Percentiles rank a stretch among this genome's conserved stretches.
Evolutionary conservation across 805 yeast species (phyloP).

Genomic region (Wickerhamiella domercqiae): DNA sequence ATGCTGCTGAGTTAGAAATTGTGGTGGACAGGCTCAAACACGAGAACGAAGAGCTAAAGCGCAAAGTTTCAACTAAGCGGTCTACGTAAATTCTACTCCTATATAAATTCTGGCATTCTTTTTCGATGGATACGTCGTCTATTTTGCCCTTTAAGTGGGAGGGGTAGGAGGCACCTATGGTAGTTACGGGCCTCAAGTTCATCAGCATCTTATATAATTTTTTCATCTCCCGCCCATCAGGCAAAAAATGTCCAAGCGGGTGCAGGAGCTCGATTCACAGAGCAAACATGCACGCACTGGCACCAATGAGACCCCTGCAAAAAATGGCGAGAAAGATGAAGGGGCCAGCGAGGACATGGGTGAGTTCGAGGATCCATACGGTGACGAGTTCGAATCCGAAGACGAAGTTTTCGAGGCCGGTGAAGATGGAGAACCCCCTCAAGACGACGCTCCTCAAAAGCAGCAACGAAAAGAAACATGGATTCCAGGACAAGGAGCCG

Average conservation of each 20-base stretch:
- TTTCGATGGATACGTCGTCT: no score
- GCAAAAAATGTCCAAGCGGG: no score
- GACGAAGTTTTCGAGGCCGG: constrained; percentile 47
- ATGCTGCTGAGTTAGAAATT: constrained; percentile 13
- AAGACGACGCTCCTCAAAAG: constrained; percentile 38
- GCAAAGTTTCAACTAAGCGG: constrained; percentile 3
- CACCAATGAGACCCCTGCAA: no score
- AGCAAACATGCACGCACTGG: no score
- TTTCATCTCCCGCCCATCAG: no score
- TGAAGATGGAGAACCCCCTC: constrained; percentile 79
- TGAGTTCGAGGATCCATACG: constrained; percentile 43
- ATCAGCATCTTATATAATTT: no score
- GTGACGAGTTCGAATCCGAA: constrained; percentile 82
- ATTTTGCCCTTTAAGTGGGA: no score
- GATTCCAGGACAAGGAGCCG: constrained; percentile 76
- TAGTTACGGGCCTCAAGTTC: no score
- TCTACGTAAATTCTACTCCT: not conserved
- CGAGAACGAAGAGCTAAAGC: constrained; percentile 11
- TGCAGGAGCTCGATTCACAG: no score
- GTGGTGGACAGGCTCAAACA: constrained; percentile 6
- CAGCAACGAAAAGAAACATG: constrained; percentile 31
- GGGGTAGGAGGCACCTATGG: no score
- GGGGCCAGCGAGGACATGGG: constrained; percentile 29
- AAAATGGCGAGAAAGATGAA: no score
- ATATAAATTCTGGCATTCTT: not conserved